Percentiles rank a stretch among this genome's conserved stretches.
Conservation (phyloP, 73 alveolate genomes). For the Paramecium tetraurelia region DNA sequence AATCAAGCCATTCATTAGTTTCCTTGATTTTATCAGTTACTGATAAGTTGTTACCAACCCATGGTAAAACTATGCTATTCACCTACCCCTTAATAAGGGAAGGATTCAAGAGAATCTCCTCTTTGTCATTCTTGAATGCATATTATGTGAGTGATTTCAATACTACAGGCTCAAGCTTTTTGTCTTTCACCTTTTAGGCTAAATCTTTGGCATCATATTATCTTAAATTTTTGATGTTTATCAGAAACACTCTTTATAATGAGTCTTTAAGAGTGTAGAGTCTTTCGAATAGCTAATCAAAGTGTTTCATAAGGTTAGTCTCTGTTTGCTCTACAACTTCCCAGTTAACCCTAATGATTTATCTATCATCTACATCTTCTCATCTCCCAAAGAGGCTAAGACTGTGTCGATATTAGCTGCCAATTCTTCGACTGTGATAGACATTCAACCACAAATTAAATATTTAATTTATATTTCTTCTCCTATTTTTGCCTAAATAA, state of each 20-base stretch:
- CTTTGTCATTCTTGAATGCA: slow-evolving; percentile 38
- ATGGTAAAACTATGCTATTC: slow-evolving; percentile 36
- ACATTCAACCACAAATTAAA: slow-evolving; percentile 50
- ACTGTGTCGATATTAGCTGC: slow-evolving; percentile 49
- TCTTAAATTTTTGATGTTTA: slow-evolving; percentile 28
- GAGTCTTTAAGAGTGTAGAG: slow-evolving; percentile 28
- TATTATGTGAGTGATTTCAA: slow-evolving; percentile 10
- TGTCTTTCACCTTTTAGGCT: slow-evolving; percentile 29
- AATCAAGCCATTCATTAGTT: slow-evolving; percentile 39
- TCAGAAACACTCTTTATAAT: slow-evolving; percentile 34
- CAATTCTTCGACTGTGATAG: slow-evolving; percentile 20
- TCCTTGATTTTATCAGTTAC: slow-evolving; percentile 29
- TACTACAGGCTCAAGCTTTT: slow-evolving; percentile 22
- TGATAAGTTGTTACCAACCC: slow-evolving; percentile 34
- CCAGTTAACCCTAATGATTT: slow-evolving; percentile 7
- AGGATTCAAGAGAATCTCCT: slow-evolving; percentile 5
- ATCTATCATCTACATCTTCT: background rate
- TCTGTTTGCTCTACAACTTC: slow-evolving; percentile 41
- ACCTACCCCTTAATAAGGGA: background rate
- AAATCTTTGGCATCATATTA: slow-evolving; percentile 51
- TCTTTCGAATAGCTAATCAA: slow-evolving; percentile 30
- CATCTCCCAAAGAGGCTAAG: slow-evolving; percentile 34
- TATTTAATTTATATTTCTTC: background rate
- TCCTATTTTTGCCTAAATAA: background rate
- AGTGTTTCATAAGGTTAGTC: background rate